Percentiles rank a stretch among this genome's conserved stretches.
phyloP scores from a whole-genome alignment of 371 early-diverging fungal species.

The Lichtheimia corymbifera region DNA sequence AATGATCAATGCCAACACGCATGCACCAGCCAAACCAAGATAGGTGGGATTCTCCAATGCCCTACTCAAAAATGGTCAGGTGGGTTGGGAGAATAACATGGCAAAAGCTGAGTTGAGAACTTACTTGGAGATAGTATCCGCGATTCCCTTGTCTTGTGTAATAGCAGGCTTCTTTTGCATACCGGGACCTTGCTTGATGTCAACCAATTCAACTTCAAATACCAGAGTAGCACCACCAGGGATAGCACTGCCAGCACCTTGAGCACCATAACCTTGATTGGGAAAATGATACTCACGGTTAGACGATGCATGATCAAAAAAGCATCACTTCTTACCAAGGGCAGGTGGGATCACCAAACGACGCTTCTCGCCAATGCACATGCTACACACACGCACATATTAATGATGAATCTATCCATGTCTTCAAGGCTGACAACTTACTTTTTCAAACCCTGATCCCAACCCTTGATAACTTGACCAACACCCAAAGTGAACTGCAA shows the following conservation, averaged over 20 bases:
- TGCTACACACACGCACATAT: slow-evolving; percentile 44
- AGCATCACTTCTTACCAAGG: slow-evolving; percentile 43
- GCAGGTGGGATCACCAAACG: slow-evolving; percentile 77
- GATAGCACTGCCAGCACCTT: slow-evolving; percentile 59
- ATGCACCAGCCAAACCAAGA: too few species aligned
- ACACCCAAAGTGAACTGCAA: slow-evolving; percentile 75
- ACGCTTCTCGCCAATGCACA: slow-evolving; percentile 88
- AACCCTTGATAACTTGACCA: slow-evolving; percentile 72
- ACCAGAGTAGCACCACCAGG: slow-evolving; percentile 63
- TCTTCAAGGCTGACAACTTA: slow-evolving; percentile 21
- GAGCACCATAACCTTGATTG: slow-evolving; percentile 53
- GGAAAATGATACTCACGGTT: not conserved
- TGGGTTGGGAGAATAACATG: too few species aligned
- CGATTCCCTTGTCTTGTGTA: not conserved
- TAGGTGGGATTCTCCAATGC: too few species aligned
- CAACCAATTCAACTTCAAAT: slow-evolving; percentile 68
- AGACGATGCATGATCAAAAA: not conserved
- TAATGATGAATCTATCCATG: not conserved
- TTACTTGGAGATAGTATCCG: too few species aligned
- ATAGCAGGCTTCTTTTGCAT: not conserved
- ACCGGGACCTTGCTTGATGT: slow-evolving; percentile 45
- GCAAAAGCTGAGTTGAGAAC: too few species aligned
- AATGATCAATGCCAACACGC: too few species aligned
- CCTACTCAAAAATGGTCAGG: too few species aligned
- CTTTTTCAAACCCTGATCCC: slow-evolving; percentile 81